These are phyloP conservation scores for Euphorbia lathyris DNA, from an alignment of 345 rosid species.

Conservation along the genomic window DNA sequence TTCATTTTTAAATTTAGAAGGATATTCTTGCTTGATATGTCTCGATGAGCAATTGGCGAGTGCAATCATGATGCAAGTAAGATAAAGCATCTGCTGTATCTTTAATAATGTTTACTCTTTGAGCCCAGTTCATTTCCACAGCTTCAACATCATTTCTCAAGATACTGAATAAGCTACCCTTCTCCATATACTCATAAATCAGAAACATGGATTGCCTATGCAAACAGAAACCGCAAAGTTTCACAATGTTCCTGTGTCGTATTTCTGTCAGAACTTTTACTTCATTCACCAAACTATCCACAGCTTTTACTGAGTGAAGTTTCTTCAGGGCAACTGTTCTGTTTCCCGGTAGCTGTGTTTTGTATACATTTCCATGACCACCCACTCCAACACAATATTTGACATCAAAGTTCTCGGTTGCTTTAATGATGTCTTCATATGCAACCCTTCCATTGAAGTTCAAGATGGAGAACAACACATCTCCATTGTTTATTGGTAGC, in stretches of 20 bases:
- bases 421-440: not conserved
- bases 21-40: conserved; percentile 6
- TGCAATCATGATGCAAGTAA: conserved; percentile 6
- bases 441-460: not conserved
- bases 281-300: not conserved
- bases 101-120: not conserved
- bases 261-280: not conserved
- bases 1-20: not conserved
- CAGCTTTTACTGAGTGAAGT: not conserved
- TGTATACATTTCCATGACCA: not conserved
- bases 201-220: not conserved
- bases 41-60: conserved; percentile 5
- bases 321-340: not conserved
- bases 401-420: not conserved
- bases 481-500: not conserved
- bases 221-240: not conserved
- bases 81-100: not conserved
- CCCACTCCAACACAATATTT: not conserved
- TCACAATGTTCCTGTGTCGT: not conserved
- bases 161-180: not conserved
- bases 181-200: conserved; percentile 3
- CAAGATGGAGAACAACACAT: not conserved
- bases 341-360: not conserved
- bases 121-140: not conserved
- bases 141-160: not conserved